Conservation (phyloP, 2,329 filamentous ascomycete species). For the Exophiala bonariae region DNA sequence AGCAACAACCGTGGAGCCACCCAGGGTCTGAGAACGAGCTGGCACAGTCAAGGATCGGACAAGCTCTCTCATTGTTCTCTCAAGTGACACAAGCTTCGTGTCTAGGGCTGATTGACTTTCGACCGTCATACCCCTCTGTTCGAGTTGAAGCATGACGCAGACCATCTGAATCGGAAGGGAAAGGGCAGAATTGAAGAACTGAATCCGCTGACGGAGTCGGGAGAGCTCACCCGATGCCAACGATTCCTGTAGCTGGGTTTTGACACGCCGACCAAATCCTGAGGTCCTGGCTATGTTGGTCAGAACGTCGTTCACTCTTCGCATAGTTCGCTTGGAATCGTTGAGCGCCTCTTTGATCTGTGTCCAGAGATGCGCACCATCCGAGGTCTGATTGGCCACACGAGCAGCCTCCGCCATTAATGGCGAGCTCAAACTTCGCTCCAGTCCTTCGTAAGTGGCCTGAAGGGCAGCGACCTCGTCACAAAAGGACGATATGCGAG, state of each 20-base stretch:
- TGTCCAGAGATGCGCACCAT: conserved; percentile 24
- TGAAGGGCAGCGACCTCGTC: conserved; percentile 22
- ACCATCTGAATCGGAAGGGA: conserved; percentile 28
- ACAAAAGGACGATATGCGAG: conserved; percentile 21
- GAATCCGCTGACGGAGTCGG: conserved; percentile 25
- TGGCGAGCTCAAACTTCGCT: conserved; percentile 21
- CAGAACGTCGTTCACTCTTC: conserved; percentile 22
- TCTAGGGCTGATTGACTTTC: conserved; percentile 20
- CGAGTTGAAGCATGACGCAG: conserved; percentile 25
- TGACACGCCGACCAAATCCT: conserved; percentile 17
- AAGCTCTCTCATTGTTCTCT: conserved; percentile 14
- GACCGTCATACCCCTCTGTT: conserved; percentile 22
- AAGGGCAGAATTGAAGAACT: conserved; percentile 24
- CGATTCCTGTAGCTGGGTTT: conserved; percentile 21
- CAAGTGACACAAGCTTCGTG: conserved; percentile 13
- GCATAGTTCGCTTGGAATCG: conserved; percentile 23
- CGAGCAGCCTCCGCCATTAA: conserved; percentile 24
- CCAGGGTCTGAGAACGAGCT: conserved; percentile 10
- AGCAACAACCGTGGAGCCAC: conserved; percentile 12
- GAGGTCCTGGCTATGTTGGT: conserved; percentile 18
- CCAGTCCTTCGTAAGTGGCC: conserved; percentile 23
- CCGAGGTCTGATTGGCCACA: conserved; percentile 21
- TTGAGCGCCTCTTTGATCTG: conserved; percentile 22
- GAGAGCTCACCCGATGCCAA: conserved; percentile 24
- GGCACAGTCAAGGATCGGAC: conserved; percentile 7